phyloP scores from a whole-genome alignment of 2,329 filamentous ascomycete genomes.

The Aaosphaeria pasadenensis region DNA sequence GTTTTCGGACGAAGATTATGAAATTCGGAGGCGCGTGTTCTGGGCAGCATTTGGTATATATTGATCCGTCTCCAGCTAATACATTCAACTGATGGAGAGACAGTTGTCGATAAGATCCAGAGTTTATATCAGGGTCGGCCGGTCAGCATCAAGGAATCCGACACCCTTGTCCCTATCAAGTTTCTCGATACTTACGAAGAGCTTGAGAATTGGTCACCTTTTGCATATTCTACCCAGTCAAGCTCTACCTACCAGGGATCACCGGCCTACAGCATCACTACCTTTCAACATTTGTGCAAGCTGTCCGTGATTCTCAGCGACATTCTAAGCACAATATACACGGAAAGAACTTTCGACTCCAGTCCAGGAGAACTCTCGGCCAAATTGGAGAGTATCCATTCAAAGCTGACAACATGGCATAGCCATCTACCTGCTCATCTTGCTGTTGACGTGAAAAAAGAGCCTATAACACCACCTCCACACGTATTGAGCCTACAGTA shows the following conservation, averaged over 20 bases:
- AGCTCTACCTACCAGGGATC: conserved; percentile 25
- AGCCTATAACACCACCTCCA: conserved; percentile 34
- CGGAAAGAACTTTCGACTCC: conserved; percentile 34
- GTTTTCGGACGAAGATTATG: conserved; percentile 46
- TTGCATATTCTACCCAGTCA: conserved; percentile 30
- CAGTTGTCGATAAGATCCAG: conserved; percentile 51
- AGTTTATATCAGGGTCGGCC: conserved; percentile 55
- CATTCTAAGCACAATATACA: conserved; percentile 35
- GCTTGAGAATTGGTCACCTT: conserved; percentile 51
- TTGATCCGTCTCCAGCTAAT: no score
- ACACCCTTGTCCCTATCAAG: conserved; percentile 46
- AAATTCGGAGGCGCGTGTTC: conserved; percentile 44
- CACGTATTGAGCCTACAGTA: conserved; percentile 24
- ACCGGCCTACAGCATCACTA: conserved; percentile 44
- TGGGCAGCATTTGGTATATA: conserved; percentile 44
- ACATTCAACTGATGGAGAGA: conserved; percentile 4
- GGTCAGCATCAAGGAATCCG: conserved; percentile 45
- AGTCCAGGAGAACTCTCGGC: conserved; percentile 34
- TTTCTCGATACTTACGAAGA: conserved; percentile 54
- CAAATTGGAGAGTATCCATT: conserved; percentile 39
- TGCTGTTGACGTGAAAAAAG: conserved; percentile 32
- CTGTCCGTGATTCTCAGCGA: conserved; percentile 49
- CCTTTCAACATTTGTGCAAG: conserved; percentile 42
- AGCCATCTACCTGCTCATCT: conserved; percentile 43
- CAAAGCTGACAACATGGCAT: conserved; percentile 44